Evolutionary conservation across 345 rosid species (phyloP).

Genomic region (Gossypium bickii): DNA sequence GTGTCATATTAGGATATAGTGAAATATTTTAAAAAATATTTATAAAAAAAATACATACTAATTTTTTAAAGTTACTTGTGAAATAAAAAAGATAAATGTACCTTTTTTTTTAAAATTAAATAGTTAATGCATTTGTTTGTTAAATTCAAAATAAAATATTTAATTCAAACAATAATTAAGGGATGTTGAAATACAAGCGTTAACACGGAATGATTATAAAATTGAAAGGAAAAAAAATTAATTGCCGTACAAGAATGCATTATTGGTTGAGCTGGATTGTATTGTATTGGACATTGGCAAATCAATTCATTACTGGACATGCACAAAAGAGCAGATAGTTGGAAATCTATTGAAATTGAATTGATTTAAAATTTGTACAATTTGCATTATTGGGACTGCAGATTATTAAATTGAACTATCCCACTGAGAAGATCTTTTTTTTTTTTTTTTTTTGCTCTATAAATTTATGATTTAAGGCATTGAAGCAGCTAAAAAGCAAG

Average conservation of each 20-base stretch:
- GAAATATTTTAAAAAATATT: too few species aligned
- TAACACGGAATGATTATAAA: background rate
- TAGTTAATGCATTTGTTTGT: background rate
- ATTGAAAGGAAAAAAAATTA: background rate
- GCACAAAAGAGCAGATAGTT: background rate
- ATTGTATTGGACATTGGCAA: background rate
- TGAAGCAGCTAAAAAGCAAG: conserved; percentile 6
- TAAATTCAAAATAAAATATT: too few species aligned
- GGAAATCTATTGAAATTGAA: conserved; percentile 24
- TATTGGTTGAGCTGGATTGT: conserved; percentile 16
- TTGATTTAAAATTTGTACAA: conserved; percentile 14
- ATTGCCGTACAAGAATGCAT: background rate
- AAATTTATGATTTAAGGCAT: background rate
- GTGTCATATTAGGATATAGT: too few species aligned
- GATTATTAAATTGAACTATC: background rate
- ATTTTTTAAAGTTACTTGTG: too few species aligned
- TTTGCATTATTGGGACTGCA: conserved; percentile 19
- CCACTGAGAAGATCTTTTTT: background rate
- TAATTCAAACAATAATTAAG: too few species aligned
- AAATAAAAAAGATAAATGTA: too few species aligned
- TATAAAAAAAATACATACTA: too few species aligned
- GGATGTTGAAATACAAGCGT: too few species aligned
- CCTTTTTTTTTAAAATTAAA: too few species aligned
- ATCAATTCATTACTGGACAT: background rate
- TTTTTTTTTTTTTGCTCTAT: too few species aligned